Evolutionary conservation across 768 basidiomycete genomes (phyloP).

Genomic region (Lactifluus subvellereus): DNA sequence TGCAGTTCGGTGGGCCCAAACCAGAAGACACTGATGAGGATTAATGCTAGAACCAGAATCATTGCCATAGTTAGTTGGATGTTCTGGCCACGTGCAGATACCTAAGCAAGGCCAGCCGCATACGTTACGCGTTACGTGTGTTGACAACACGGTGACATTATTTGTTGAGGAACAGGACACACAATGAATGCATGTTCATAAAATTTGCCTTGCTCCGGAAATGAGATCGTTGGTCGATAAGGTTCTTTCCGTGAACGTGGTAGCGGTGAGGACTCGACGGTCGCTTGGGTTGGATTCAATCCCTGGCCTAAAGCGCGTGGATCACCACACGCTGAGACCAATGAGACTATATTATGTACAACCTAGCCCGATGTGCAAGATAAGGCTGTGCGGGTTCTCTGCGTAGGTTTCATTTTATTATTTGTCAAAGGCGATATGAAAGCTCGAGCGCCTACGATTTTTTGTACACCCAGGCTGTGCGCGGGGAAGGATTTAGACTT

Average conservation of each 20-base stretch:
- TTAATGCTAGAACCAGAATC: slow-evolving; percentile 1
- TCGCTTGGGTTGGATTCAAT: slow-evolving; percentile 6
- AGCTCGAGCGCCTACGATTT: neutral
- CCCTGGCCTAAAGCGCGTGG: slow-evolving; percentile 19
- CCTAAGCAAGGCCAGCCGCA: neutral
- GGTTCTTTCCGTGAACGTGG: slow-evolving; percentile 21
- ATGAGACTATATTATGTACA: slow-evolving; percentile 1
- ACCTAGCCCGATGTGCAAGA: slow-evolving; percentile 2
- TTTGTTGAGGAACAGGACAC: slow-evolving; percentile 7
- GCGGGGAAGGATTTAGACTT: slow-evolving; percentile 6
- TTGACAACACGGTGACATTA: neutral
- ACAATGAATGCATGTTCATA: slow-evolving; percentile 8
- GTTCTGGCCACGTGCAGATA: neutral
- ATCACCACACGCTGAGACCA: slow-evolving; percentile 15
- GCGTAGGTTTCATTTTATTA: slow-evolving; percentile 7
- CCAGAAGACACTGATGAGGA: slow-evolving; percentile 72
- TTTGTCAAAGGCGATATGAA: slow-evolving; percentile 10
- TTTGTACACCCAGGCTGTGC: neutral
- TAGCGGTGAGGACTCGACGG: slow-evolving; percentile 15
- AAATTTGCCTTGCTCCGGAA: slow-evolving; percentile 13
- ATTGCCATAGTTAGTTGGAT: neutral
- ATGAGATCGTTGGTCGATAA: slow-evolving; percentile 22
- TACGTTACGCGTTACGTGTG: neutral
- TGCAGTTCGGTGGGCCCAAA: slow-evolving; percentile 73
- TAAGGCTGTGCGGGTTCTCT: slow-evolving; percentile 18